Evolutionary conservation across 768 basidiomycete species (phyloP), one percentile per base, ranked within the genome.

Genomic region (Collybia sp.): DNA sequence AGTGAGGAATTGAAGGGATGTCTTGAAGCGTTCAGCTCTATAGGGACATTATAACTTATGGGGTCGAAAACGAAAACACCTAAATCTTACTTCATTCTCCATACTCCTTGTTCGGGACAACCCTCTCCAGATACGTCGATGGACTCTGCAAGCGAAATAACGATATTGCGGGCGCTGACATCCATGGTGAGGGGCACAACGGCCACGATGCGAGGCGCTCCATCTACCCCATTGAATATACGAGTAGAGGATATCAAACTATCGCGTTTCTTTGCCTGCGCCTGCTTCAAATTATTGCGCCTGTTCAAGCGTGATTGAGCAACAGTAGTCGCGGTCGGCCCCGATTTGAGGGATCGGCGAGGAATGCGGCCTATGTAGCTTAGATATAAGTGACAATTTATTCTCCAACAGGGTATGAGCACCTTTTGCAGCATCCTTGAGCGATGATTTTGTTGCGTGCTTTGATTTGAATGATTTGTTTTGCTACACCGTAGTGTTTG

Each of bases 401-500:
- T 36, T 12, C 20, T 16, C 30, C 20, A 43, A 10, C 12, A 6
- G 16, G 35, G 15, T 20, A 18, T 13, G n/a, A 32, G 11, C 37
- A 83, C 93, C 93, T 73, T 95, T 95, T 30, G 90, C 83, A 36
- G 79, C 77, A 38, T 90, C 88, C 64, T 88, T 93, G 33, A 96
- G 57, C 0, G 87, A 73, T 1, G 86, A 81, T 67, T 96, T 96
- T 11, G 88, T 80, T 2, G 92, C 79, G 71, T 93, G 89, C 61
- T 83, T 88, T 2, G 91, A 91, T 68, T 97, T 97, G 75, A 88
- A 97, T 1, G 77, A 54, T 64, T 98, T 98, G 67, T 98, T 96
- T 74, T 82, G 70, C 90, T 93, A 25, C 25, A 25, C 25, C 25
- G 8, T 25, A 25, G 4, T 25, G 25, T 25, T n/a, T 25, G 8